A percentile compares a stretch with the other conserved stretches of the same genome.
phyloP scores from a whole-genome alignment of 176 grass and related monocot genomes.

The Pontederia crassipes region DNA sequence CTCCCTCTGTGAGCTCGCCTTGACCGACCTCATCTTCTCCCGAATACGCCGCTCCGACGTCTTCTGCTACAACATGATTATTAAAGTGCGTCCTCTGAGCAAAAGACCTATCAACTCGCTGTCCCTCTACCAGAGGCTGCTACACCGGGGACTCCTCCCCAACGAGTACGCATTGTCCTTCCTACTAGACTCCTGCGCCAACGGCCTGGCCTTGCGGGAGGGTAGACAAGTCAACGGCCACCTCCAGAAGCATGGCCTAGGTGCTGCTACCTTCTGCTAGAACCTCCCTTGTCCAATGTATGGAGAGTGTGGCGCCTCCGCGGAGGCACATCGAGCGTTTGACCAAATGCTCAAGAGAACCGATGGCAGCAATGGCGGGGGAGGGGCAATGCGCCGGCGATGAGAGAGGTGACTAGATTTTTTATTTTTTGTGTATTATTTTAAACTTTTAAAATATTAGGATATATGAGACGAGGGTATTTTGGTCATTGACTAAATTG shows the following conservation, averaged over 20 bases:
- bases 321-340: background rate
- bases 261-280: background rate
- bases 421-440: too few species aligned
- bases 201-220: slow-evolving; percentile 4
- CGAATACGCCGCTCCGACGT: slow-evolving; percentile 12
- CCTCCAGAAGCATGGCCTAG: slow-evolving; percentile 9
- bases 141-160: background rate
- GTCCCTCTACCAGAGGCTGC: background rate
- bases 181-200: slow-evolving; percentile 6
- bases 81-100: slow-evolving; percentile 1
- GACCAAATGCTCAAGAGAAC: slow-evolving; percentile 7
- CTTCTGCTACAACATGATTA: slow-evolving; percentile 10
- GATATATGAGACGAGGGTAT: too few species aligned
- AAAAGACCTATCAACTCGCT: background rate
- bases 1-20: background rate
- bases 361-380: too few species aligned
- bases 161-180: slow-evolving; percentile 11
- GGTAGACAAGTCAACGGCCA: slow-evolving; percentile 7
- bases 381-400: too few species aligned
- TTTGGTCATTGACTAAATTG: too few species aligned
- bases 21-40: background rate
- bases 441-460: too few species aligned
- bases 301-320: background rate
- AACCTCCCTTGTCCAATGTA: slow-evolving; percentile 20
- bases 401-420: too few species aligned